These are phyloP conservation scores for Taphrina pruni DNA, from an alignment of 1,139 yeast species.

Conservation along the genomic window DNA sequence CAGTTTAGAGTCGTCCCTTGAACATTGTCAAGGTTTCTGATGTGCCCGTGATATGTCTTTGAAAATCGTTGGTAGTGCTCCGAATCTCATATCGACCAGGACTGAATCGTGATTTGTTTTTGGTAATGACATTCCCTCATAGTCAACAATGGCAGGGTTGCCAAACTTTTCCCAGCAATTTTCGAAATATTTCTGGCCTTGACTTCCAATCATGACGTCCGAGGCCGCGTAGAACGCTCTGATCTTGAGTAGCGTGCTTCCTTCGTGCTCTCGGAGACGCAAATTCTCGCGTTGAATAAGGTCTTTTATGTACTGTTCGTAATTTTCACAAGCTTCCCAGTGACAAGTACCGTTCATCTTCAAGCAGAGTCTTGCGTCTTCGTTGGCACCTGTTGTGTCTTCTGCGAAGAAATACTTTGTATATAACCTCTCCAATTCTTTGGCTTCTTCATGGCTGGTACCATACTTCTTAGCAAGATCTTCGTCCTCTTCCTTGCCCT, in stretches of 20 bases:
- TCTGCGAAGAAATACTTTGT: background rate
- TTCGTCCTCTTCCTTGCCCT: background rate
- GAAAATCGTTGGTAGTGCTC: constrained; percentile 1
- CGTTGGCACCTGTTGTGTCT: background rate
- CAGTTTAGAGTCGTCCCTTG: too few species aligned
- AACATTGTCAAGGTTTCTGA: too few species aligned
- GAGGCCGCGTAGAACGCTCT: constrained; percentile 2
- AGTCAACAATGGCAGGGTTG: background rate
- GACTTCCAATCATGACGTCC: constrained; percentile 8
- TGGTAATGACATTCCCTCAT: background rate
- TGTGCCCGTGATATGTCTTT: background rate
- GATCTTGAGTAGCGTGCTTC: background rate
- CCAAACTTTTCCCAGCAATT: background rate
- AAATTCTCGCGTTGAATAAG: background rate
- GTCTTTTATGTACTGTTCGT: background rate
- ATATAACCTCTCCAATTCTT: background rate
- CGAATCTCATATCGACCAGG: background rate
- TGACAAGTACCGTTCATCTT: constrained; percentile 1
- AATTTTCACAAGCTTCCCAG: constrained; percentile 1
- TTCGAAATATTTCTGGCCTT: background rate
- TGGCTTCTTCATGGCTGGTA: background rate
- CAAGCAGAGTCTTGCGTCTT: constrained; percentile 10
- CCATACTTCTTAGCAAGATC: background rate
- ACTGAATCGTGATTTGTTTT: constrained; percentile 9
- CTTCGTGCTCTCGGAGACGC: background rate